Conservation (phyloP, 1,139 yeast species). For the Debaryomycetaceae sp. region DNA sequence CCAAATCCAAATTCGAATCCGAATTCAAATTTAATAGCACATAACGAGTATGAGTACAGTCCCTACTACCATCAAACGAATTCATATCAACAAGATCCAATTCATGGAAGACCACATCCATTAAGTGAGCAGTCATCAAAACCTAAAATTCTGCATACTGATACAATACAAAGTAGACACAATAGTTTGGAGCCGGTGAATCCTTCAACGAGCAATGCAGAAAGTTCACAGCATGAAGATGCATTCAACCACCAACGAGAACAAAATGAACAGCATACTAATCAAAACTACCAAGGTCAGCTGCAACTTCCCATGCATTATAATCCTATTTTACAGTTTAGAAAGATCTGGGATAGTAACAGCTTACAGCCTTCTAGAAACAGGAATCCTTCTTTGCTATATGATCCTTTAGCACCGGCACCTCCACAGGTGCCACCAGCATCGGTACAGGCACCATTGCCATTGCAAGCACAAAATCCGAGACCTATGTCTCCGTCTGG, state of each 20-base stretch:
- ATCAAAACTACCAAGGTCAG: slow-evolving; percentile 1
- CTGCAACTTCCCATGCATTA: slow-evolving; percentile 19
- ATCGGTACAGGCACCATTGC: background rate
- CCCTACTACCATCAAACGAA: too few species aligned
- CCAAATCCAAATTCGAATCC: too few species aligned
- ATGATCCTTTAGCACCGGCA: slow-evolving; percentile 37
- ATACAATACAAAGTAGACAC: background rate
- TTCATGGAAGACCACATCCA: too few species aligned
- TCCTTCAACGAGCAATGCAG: background rate
- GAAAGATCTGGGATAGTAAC: slow-evolving; percentile 37
- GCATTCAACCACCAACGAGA: background rate
- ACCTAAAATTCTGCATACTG: background rate
- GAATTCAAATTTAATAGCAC: too few species aligned
- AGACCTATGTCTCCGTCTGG: background rate
- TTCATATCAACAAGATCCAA: too few species aligned
- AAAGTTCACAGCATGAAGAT: background rate
- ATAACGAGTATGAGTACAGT: too few species aligned
- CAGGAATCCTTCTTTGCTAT: slow-evolving; percentile 34
- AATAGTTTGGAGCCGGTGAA: background rate
- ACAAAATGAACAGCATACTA: slow-evolving; percentile 1
- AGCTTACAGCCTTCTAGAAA: slow-evolving; percentile 15
- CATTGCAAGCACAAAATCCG: background rate
- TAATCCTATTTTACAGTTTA: slow-evolving; percentile 31
- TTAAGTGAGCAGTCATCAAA: too few species aligned
- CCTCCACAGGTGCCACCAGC: slow-evolving; percentile 9